Evolutionary conservation across 2,329 filamentous ascomycete species (phyloP).

Genomic region (Ophiostoma fasciatum): DNA sequence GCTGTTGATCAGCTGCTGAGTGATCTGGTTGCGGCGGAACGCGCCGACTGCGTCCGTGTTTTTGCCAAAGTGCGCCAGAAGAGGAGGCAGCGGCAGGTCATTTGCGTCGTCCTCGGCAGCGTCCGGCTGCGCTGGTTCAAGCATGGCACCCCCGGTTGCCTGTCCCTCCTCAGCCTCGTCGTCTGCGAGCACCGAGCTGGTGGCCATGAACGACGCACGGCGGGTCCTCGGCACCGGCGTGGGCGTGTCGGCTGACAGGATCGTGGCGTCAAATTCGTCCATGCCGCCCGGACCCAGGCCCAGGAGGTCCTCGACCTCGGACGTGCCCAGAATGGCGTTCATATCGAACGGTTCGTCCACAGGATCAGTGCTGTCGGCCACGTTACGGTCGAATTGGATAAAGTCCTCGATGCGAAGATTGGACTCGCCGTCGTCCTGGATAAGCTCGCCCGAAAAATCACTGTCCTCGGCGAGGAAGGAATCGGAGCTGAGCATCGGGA

Average conservation of each 20-base stretch:
- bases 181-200: no score
- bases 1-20: slow-evolving; percentile 44
- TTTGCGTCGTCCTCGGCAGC: slow-evolving; percentile 14
- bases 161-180: no score
- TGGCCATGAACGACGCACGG: no score
- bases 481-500: slow-evolving; percentile 46
- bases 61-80: slow-evolving; percentile 53
- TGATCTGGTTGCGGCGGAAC: slow-evolving; percentile 57
- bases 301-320: slow-evolving; percentile 3
- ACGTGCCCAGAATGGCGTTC: neutral
- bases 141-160: no score
- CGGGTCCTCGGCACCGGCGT: no score
- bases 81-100: slow-evolving; percentile 28
- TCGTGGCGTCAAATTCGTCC: slow-evolving; percentile 32
- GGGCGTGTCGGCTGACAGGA: no score
- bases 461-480: slow-evolving; percentile 37
- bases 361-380: slow-evolving; percentile 19
- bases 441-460: slow-evolving; percentile 31
- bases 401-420: slow-evolving; percentile 57
- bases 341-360: slow-evolving; percentile 4
- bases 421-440: slow-evolving; percentile 53
- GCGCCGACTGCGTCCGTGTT: slow-evolving; percentile 56
- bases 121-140: no score
- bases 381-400: slow-evolving; percentile 43
- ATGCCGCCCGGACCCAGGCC: slow-evolving; percentile 30